Conservation (phyloP, 1,284 basidiomycete species). For the Golubevia pallescens region DNA sequence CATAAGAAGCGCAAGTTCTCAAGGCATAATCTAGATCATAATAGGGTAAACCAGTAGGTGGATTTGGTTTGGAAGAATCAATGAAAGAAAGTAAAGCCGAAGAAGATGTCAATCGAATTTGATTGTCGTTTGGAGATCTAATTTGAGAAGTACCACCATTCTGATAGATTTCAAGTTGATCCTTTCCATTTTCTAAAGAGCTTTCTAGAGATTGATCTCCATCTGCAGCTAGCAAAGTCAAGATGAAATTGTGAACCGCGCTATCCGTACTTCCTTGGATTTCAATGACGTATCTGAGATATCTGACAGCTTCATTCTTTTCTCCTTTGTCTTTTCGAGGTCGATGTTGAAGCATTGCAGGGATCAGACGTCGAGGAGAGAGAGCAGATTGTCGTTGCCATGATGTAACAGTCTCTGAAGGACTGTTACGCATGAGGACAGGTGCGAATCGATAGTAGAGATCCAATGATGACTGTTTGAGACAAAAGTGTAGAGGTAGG, state of each 20-base stretch:
- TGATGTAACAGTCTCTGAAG: conserved; percentile 86
- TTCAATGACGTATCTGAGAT: conserved; percentile 35
- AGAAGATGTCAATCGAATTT: no score
- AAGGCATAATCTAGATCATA: conserved; percentile 97
- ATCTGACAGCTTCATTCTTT: conserved; percentile 33
- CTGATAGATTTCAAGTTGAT: no score
- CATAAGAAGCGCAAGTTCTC: conserved; percentile 77
- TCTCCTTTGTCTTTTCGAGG: conserved; percentile 50
- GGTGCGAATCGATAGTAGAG: conserved; percentile 92
- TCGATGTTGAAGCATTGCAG: conserved; percentile 83
- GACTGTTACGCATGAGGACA: conserved; percentile 82
- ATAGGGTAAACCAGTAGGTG: conserved; percentile 82
- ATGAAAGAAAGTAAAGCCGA: conserved; percentile 82
- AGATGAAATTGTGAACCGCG: conserved; percentile 52
- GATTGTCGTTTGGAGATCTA: no score
- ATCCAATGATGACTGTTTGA: conserved; percentile 66
- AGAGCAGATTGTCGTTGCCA: conserved; percentile 84
- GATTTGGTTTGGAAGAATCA: conserved; percentile 79
- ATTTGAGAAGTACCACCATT: no score
- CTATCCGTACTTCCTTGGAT: conserved; percentile 31
- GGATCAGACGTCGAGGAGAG: conserved; percentile 83
- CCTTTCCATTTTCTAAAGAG: no score
- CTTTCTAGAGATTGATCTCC: not conserved
- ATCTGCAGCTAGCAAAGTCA: conserved; percentile 45
- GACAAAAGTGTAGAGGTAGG: not conserved